Base-by-base conservation (phyloP, 768 basidiomycete species). In the Lyophyllum semitale region DNA sequence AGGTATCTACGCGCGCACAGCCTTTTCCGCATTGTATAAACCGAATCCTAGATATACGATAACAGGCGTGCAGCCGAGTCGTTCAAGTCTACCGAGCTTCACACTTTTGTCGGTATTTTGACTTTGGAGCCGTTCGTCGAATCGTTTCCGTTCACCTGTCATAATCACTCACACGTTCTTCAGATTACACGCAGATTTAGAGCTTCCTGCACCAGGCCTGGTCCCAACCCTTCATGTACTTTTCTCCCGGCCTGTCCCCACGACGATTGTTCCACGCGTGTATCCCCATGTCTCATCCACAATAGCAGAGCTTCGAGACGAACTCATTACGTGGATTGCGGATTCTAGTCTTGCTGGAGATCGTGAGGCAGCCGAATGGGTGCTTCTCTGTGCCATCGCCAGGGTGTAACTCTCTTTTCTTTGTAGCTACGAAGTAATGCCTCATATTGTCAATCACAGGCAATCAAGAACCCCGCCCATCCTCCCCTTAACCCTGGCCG, bases 271-370 rank as follows among this genome's bases (percentile, higher is more conserved):
- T 11, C 68, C 76, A 0, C 72, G 76, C 15, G 54, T 57, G 8
- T 80, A 76, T 60, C 78, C 78, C 2, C 65, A 55, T 20, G 25
- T 43, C 25, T 49, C 55, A 18, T 60, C 48, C 44, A 55, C 47
- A 23, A 53, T 65, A 13, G 40, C 62, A 13, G 60, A 64, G 5
- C 54, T 83, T 15, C 76, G 87, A 33, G 64, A 76, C 8, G 80
- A 85, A 42, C 73, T 94, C 17, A 76, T 93, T 35, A 58, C 71
- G 0, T 94, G 92, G 92, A 81, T 94, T 46, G 88, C 91, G 0
- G 69, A 78, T 22, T 84, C 89, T 63, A 83, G 78, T 11, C 75
- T 93, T 4, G 87, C 78, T 0, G 87, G 88, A 4, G 91, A 94
- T 63, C 67, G 62, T 27, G 73, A 82, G 20, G 85, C 85, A 1